These are phyloP conservation scores for Exophiala sideris DNA, from an alignment of 2,329 filamentous ascomycete genomes.

Conservation along the genomic window DNA sequence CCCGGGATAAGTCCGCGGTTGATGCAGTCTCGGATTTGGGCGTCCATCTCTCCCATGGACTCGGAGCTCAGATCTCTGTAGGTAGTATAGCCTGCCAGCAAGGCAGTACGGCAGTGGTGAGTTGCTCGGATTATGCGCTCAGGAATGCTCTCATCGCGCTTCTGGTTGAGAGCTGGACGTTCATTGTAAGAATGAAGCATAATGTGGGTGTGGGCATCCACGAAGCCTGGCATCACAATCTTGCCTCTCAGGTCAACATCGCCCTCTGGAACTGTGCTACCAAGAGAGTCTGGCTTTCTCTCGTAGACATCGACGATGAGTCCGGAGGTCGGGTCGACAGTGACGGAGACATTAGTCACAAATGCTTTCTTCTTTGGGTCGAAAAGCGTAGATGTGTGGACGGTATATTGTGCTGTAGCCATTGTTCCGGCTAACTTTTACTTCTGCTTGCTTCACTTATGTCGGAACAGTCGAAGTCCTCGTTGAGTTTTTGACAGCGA, in stretches of 20 bases:
- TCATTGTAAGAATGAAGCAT: slow-evolving; percentile 52
- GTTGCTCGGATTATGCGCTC: slow-evolving; percentile 55
- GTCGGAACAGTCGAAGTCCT: background rate
- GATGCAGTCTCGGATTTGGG: slow-evolving; percentile 52
- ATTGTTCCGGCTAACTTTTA: background rate
- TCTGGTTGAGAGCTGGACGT: slow-evolving; percentile 45
- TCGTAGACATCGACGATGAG: slow-evolving; percentile 38
- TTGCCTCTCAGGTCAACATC: slow-evolving; percentile 56
- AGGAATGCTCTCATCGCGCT: slow-evolving; percentile 57
- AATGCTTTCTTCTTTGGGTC: slow-evolving; percentile 45
- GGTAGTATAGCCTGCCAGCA: slow-evolving; percentile 58
- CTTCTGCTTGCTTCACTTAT: background rate
- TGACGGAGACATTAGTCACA: slow-evolving; percentile 42
- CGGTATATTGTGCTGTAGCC: slow-evolving; percentile 10
- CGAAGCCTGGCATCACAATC: slow-evolving; percentile 51
- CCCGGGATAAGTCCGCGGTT: slow-evolving; percentile 54
- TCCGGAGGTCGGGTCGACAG: slow-evolving; percentile 40
- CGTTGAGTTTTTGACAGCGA: too few species aligned
- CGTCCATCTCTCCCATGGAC: slow-evolving; percentile 49
- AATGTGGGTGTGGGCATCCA: slow-evolving; percentile 57
- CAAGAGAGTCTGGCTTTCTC: background rate
- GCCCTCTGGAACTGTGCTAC: slow-evolving; percentile 26
- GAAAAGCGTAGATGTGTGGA: slow-evolving; percentile 50
- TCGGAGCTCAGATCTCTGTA: slow-evolving; percentile 55
- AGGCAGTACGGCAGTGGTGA: slow-evolving; percentile 51